A percentile compares a stretch with the other conserved stretches of the same genome.
phyloP scores from a whole-genome alignment of 495 filamentous ascomycete species.

The Penicillium pancosmium region DNA sequence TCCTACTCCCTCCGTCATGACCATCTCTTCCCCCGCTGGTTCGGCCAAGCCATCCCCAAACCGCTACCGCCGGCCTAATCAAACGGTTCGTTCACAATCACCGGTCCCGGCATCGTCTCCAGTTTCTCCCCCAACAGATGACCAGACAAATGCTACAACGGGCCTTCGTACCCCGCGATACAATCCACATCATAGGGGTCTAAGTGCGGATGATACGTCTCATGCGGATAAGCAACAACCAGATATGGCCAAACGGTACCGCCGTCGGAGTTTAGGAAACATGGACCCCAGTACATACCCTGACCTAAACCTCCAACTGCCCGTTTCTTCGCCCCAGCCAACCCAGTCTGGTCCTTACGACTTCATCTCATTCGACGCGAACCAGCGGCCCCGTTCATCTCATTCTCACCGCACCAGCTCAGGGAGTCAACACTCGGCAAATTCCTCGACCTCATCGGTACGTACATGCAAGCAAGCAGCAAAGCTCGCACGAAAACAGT shows the following conservation, averaged over 20 bases:
- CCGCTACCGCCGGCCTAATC: conserved; percentile 64
- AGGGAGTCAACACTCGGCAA: conserved; percentile 57
- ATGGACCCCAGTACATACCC: conserved; percentile 63
- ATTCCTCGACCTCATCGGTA: conserved; percentile 61
- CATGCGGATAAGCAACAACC: conserved; percentile 44
- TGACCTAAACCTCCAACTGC: conserved; percentile 42
- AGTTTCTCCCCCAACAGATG: conserved; percentile 21
- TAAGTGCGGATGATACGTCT: conserved; percentile 58
- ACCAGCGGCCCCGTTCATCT: conserved; percentile 49
- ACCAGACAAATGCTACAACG: conserved; percentile 16
- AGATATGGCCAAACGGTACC: conserved; percentile 74
- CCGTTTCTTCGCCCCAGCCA: conserved; percentile 25
- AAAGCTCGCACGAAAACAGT: neutral
- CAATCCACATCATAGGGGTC: conserved; percentile 41
- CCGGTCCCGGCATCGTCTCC: conserved; percentile 39
- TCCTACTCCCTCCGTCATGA: conserved; percentile 48
- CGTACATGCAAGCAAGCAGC: conserved; percentile 18
- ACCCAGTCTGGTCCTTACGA: conserved; percentile 34
- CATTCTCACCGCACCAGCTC: conserved; percentile 63
- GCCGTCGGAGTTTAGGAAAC: conserved; percentile 80
- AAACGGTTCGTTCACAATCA: conserved; percentile 45
- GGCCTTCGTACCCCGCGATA: conserved; percentile 16
- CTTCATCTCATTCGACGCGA: conserved; percentile 38
- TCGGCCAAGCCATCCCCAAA: conserved; percentile 64
- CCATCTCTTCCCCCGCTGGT: conserved; percentile 48